Evolutionary conservation across 2,329 filamentous ascomycete genomes (phyloP), one percentile per base, ranked within the genome.

Genomic region (Pseudomassariella vexata): DNA sequence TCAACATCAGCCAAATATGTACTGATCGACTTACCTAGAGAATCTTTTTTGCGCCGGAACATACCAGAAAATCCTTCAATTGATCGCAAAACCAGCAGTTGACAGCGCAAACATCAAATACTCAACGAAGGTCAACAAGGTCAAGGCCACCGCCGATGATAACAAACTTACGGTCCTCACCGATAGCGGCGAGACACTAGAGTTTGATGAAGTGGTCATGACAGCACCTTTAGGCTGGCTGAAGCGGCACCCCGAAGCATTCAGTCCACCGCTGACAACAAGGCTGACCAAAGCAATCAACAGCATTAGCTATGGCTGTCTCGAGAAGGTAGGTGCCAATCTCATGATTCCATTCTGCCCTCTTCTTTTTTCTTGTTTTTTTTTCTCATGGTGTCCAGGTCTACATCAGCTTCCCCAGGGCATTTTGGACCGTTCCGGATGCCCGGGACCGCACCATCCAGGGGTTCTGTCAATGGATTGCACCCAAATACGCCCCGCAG

Each of bases 381-480:
- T n/a, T n/a, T n/a, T n/a, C n/a, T n/a, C n/a, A n/a, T 9, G 9
- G 19, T 19, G 4, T 29, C 5, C 14, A 49, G 66, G 63, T 74
- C 3, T 77, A 76, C 51, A 68, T 87, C 24, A 82, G 72, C 22
- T 94, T 94, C 46, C 77, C 82, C 0, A 65, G 59, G 9, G 77
- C 86, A 0, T 94, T 89, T 53, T 94, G 88, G 87, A 58, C 65
- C 2, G 47, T 48, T 0, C 44, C 55, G 0, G 63, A 76, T 22
- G 47, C 49, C 1, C 43, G 56, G 19, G 53, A 57, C 9, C 52
- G 60, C 20, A 60, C 60, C 27, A 63, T 74, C 21, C 69, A 79
- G 5, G 78, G 82, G 16, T 89, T 90, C 56, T 79, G 77, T 25
- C 79, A 87, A 49, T 94, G 86, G 73, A 70, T 88, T 21, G 62